Base-by-base conservation (phyloP, 2,329 filamentous ascomycete species). In the Myriosclerotinia curreyana region DNA sequence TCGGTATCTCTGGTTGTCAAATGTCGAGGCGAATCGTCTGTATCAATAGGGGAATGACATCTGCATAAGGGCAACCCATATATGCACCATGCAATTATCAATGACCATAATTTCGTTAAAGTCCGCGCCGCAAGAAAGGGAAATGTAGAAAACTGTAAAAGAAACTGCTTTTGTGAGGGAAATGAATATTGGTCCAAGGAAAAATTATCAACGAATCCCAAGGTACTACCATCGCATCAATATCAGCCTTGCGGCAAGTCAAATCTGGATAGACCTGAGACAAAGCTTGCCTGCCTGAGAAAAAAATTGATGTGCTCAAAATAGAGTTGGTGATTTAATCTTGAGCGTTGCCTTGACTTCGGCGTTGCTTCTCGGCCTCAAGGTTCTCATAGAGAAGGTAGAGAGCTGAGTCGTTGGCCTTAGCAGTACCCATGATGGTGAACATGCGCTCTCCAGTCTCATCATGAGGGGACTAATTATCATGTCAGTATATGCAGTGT, bases 361-460 rank as follows among this genome's bases (percentile, higher is more conserved):
- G 91, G 73, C 95, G 92, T 87, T 96, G 96, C 86, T 99, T 99
- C 82, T 99, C 95, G 20, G 93, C 94, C 81, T 99, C 95, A 60
- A 99, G 86, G 79, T 99, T 99, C 83, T 99, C 95, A 77, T 99
- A 99, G 68, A 99, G 83, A 62, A 99, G 87, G 78, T 96, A 97
- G 36, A 99, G 83, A 5, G 95, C 95, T 71, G 92, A 94, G 79
- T 99, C 95, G 74, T 99, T 99, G 69, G 92, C 92, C 79, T 89
- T 89, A 66, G 91, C 88, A 66, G 91, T 96, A 71, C 95, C 95
- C 85, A 96, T 97, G 76, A 99, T 99, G 74, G 95, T 99, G 81
- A 99, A 99, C 95, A 99, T 99, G 74, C 95, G 89, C 83, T 99
- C 95, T 70, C 95, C 95, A 66, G 92, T 96, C 71, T 98, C 95